Evolutionary conservation across 169 alveolate species (phyloP).

Genomic region (Cyclospora cayetanensis): DNA sequence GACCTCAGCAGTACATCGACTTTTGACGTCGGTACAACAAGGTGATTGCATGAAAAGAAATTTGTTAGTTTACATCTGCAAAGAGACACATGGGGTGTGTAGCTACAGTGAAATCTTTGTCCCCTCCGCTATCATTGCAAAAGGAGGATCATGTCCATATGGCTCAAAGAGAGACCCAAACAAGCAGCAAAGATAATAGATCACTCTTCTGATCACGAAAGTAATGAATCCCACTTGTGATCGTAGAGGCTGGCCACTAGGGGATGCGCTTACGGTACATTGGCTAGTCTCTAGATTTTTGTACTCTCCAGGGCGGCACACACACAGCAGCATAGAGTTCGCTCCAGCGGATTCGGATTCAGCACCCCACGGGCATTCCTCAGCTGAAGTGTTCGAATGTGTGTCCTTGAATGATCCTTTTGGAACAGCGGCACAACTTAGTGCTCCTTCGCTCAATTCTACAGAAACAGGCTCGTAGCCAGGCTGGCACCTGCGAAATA

Average conservation of each 20-base stretch:
- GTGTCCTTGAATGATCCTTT: conserved; percentile 78
- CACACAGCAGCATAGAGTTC: conserved; percentile 1
- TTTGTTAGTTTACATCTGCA: too few relatives aligned
- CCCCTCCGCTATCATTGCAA: neutral
- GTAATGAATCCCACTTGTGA: too few relatives aligned
- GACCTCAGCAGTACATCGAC: conserved; percentile 77
- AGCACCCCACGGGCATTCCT: conserved; percentile 80
- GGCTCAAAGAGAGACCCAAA: neutral
- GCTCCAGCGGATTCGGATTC: conserved; percentile 77
- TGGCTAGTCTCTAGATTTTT: neutral
- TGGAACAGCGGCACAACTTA: conserved; percentile 76
- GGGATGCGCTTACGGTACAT: neutral
- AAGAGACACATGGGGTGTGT: too few relatives aligned
- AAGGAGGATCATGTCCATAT: neutral
- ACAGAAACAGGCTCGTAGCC: conserved; percentile 71
- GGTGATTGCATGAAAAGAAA: too few relatives aligned
- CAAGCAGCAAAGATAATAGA: neutral
- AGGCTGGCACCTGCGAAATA: conserved; percentile 74
- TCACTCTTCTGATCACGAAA: too few relatives aligned
- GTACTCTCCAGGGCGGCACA: conserved; percentile 35
- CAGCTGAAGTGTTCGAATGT: conserved; percentile 77
- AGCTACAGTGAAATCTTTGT: too few relatives aligned
- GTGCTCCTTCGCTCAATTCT: neutral
- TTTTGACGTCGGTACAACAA: too few relatives aligned
- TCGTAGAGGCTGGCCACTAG: too few relatives aligned